Evolutionary conservation across 768 basidiomycete species (phyloP), one percentile per base, ranked within the genome.

Genomic region (Pisolithus tinctorius): DNA sequence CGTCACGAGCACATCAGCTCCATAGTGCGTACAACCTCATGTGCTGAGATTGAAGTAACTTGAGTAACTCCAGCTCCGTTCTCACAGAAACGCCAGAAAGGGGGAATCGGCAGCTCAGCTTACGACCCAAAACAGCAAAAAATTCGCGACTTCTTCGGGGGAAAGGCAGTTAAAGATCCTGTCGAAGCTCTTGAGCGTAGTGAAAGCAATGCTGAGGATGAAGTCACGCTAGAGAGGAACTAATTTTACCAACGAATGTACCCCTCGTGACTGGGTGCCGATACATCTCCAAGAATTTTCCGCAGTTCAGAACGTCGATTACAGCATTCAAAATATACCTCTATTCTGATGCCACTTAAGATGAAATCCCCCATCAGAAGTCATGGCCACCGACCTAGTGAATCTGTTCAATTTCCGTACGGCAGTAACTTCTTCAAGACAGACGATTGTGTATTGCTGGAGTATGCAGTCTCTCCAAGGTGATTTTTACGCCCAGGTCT

Each of bases 81-180:
- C 31, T 13, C 7, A 47, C 54, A 79, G 78, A 75, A 70, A 44
- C 80, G 89, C 4, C 89, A 93, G 64, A 79, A 75, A 53, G 88
- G 87, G 3, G 88, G 91, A 1, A 84, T 89, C 43, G 84, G 87
- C 6, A 82, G 80, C 44, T 63, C 77, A 11, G 78, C 83, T 1
- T 77, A 84, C 61, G 90, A 93, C 60, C 80, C 82, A 29, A 80
- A 79, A 52, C 90, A 94, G 63, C 74, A 78, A 55, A 81, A 85
- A 60, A 85, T 93, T 43, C 77, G 86, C 20, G 74, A 76, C 3
- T 92, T 90, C 72, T 88, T 92, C 57, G 75, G 77, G 37, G 74
- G 76, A 16, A 50, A 56, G 29, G 37, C 50, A 3, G 41, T 41
- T 26, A 56, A 59, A 50, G 34, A 53, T 17, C 43, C 51, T 23